phyloP scores from a whole-genome alignment of 179 eudicot genomes.

The Silene vulgaris region DNA sequence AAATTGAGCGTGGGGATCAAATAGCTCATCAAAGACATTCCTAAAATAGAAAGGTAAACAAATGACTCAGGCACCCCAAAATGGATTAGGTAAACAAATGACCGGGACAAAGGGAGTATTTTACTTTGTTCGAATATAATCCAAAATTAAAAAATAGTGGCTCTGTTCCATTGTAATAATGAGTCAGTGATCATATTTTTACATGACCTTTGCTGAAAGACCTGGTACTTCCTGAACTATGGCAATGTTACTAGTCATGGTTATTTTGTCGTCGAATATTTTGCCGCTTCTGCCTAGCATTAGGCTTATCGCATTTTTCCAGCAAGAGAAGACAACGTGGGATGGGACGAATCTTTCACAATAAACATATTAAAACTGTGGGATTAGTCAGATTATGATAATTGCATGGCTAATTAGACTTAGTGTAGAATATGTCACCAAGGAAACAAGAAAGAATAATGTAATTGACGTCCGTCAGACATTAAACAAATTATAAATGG shows the following conservation, averaged over 20 bases:
- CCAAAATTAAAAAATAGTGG: too few relatives aligned
- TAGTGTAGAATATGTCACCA: background rate
- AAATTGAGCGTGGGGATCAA: too few relatives aligned
- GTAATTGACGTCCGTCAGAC: constrained; percentile 12
- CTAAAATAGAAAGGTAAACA: too few relatives aligned
- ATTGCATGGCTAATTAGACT: background rate
- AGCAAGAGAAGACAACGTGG: background rate
- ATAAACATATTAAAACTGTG: background rate
- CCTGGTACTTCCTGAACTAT: constrained; percentile 5
- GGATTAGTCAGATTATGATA: background rate
- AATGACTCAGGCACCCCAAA: too few relatives aligned
- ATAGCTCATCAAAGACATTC: too few relatives aligned
- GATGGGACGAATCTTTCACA: background rate
- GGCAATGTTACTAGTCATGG: background rate
- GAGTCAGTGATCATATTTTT: background rate
- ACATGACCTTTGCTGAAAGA: background rate
- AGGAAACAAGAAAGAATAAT: constrained; percentile 7
- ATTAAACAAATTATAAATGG: background rate
- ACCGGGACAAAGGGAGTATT: too few relatives aligned
- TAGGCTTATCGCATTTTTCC: too few relatives aligned
- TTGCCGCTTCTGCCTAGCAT: background rate
- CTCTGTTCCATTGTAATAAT: background rate
- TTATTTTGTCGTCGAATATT: background rate
- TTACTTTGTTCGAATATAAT: too few relatives aligned
- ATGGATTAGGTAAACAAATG: too few relatives aligned